Evolutionary conservation across 768 basidiomycete species (phyloP).

Genomic region (Lentinula lateritia): DNA sequence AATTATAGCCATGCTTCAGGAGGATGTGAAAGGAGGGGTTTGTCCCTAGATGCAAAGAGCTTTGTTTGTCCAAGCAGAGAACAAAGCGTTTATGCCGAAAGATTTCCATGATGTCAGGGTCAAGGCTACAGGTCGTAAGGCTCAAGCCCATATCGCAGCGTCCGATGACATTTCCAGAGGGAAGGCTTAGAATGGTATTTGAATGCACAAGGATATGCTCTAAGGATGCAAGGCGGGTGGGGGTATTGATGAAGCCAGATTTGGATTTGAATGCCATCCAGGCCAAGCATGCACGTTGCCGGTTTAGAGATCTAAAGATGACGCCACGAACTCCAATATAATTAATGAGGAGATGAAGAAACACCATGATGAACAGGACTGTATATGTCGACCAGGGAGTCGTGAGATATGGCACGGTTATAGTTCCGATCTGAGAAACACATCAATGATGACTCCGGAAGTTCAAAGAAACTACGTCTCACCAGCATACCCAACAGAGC

Average conservation of each 20-base stretch:
- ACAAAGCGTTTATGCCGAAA: slow-evolving; percentile 45
- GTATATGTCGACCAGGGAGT: slow-evolving; percentile 43
- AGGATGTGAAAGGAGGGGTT: slow-evolving; percentile 33
- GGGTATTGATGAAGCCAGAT: slow-evolving; percentile 20
- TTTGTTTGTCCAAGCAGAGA: slow-evolving; percentile 38
- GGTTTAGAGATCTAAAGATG: slow-evolving; percentile 51
- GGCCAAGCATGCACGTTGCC: slow-evolving; percentile 48
- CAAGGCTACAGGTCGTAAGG: slow-evolving; percentile 26
- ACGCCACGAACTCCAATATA: slow-evolving; percentile 57
- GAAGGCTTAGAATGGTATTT: slow-evolving; percentile 29
- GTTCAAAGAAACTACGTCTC: slow-evolving; percentile 14
- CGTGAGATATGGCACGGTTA: slow-evolving; percentile 52
- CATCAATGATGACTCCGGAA: background rate
- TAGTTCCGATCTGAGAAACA: slow-evolving; percentile 43
- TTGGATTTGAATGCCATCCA: slow-evolving; percentile 36
- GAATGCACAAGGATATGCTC: slow-evolving; percentile 42
- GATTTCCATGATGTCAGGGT: slow-evolving; percentile 28
- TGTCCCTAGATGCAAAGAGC: background rate
- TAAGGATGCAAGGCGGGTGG: slow-evolving; percentile 29
- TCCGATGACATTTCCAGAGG: slow-evolving; percentile 31
- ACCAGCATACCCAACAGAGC: slow-evolving; percentile 66
- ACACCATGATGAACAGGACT: slow-evolving; percentile 44
- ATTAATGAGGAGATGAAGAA: slow-evolving; percentile 51
- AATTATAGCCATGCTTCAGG: slow-evolving; percentile 44
- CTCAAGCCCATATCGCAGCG: slow-evolving; percentile 47